Evolutionary conservation across 495 filamentous ascomycete species (phyloP).

Genomic region (Talaromyces proteolyticus): DNA sequence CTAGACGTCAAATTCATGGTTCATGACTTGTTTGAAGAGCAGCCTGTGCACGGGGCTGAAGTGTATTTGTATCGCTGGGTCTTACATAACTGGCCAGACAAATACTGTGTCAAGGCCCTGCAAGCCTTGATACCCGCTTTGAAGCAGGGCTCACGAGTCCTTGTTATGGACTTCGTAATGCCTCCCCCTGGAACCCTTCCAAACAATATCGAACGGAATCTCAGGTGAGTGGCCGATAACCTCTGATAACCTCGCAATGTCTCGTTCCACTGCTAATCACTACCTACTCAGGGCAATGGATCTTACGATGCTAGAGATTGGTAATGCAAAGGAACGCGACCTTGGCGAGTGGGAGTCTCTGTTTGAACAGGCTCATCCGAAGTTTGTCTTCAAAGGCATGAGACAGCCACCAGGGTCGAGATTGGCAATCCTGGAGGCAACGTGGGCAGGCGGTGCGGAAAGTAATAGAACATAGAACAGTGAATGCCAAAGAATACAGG

Average conservation of each 20-base stretch:
- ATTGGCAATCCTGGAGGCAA: conserved; percentile 1
- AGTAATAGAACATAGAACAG: too few relatives aligned
- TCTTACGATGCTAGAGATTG: conserved; percentile 30
- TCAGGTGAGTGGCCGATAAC: conserved; percentile 5
- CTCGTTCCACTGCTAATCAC: not conserved
- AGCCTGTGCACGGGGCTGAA: conserved; percentile 46
- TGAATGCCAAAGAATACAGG: too few relatives aligned
- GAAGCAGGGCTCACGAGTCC: conserved; percentile 42
- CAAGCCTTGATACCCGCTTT: conserved; percentile 47
- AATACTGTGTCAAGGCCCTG: conserved; percentile 50
- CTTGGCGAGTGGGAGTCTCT: conserved; percentile 28
- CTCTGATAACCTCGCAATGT: not conserved
- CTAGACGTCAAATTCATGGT: conserved; percentile 48
- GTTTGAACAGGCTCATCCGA: conserved; percentile 1
- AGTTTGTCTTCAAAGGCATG: conserved; percentile 1
- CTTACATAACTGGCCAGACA: conserved; percentile 54
- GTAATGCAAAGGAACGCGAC: conserved; percentile 32
- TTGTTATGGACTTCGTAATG: conserved; percentile 40
- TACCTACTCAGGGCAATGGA: conserved; percentile 14
- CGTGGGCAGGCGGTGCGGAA: too few relatives aligned
- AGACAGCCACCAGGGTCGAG: conserved; percentile 1
- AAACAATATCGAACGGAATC: not conserved
- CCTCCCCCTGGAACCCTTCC: conserved; percentile 12
- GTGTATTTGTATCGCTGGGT: conserved; percentile 55
- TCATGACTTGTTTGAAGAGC: conserved; percentile 52